Conservation (phyloP, 2,329 filamentous ascomycete species). For the Ophiostoma perfectum region DNA sequence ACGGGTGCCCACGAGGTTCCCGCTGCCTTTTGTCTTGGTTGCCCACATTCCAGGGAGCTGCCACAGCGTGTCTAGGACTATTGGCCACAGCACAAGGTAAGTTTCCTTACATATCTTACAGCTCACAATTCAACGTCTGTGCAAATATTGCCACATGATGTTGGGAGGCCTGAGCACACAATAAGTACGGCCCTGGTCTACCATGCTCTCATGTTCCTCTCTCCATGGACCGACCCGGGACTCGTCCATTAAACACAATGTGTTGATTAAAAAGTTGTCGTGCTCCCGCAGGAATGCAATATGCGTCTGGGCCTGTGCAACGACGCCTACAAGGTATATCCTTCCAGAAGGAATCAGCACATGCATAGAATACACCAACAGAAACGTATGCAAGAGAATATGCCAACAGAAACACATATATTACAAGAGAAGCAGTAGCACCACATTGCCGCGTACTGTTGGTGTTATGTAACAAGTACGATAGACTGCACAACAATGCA, state of each 20-base stretch:
- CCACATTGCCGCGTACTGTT: background rate
- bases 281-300: background rate
- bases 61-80: background rate
- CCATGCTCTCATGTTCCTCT: too few relatives aligned
- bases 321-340: conserved; percentile 16
- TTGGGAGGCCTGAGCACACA: background rate
- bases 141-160: background rate
- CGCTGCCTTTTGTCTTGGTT: background rate
- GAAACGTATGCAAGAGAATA: background rate
- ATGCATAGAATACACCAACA: background rate
- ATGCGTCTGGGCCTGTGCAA: conserved; percentile 8
- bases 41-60: background rate
- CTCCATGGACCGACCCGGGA: too few relatives aligned
- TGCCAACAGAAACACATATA: background rate
- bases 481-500: background rate
- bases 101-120: background rate
- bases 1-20: background rate
- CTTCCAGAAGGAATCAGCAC: conserved; percentile 17
- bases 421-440: background rate
- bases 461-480: background rate
- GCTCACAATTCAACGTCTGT: background rate
- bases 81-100: too few relatives aligned
- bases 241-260: too few relatives aligned
- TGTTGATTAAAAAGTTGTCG: background rate
- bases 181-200: too few relatives aligned